Base-by-base conservation (phyloP, 2,329 filamentous ascomycete species). In the Hymenoscyphus albidus region DNA sequence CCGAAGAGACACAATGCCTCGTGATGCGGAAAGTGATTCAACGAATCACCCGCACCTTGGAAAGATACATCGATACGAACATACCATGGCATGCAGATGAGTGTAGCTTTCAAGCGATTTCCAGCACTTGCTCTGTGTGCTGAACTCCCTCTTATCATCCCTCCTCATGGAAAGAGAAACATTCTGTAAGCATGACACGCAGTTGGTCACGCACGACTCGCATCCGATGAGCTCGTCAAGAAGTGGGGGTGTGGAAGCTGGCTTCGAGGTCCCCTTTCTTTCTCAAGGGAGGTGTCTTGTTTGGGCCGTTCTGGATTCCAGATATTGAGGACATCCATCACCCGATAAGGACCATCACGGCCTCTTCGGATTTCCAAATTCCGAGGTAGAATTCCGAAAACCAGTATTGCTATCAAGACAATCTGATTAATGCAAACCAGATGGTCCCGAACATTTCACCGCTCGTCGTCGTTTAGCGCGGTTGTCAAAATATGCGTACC, bases 111-210 rank as follows among this genome's bases (percentile, higher is more conserved):
- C 9, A 27, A 18, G 54, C 22, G 27, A 51, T 38, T 14, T 27
- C 54, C n/a, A 42, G 40, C 27, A 32, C 10, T 40, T 13, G 31
- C 27, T 39, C n/a, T 13, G 18, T 9, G 16, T 18, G 22, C 44
- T n/a, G 38, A 14, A 13, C 35, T 55, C 27, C 40, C 22, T n/a
- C 59, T 51, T 61, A 48, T 32, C 42, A 40, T 32, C 42, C 18
- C 48, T 32, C 38, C 38, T 31, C 39, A 13, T 31, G 39, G 9
- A 48, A 48, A 44, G 40, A 18, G 22, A 31, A 31, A 44, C 40
- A 27, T 38, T 44, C 39, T n/a, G 58, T 60, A 44, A 60, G 58
- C 58, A 60, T 60, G 58, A 60, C 58, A 60, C 22, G 18, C 22
- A 44, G 18, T 31, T 60, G 58, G 31, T 60, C 58, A 60, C 58